A percentile compares a stretch with the other conserved stretches of the same genome.
Evolutionary conservation across 345 rosid genomes (phyloP).

Genomic region (Stellera chamaejasme): DNA sequence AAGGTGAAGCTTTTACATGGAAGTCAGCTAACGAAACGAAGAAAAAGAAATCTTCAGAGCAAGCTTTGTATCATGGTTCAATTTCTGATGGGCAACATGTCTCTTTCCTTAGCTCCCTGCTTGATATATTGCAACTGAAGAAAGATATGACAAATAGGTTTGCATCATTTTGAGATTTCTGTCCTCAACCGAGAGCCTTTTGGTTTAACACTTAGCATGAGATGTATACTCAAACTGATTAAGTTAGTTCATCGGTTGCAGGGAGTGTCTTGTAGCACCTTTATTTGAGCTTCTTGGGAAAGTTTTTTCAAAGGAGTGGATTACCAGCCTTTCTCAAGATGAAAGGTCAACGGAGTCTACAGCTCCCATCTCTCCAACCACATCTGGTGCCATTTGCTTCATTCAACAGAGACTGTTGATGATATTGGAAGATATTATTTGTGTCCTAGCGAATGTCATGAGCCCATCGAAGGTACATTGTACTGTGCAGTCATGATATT

Average conservation of each 20-base stretch:
- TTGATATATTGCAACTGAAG: conserved; percentile 71
- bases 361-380: conserved; percentile 28
- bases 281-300: conserved; percentile 66
- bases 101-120: conserved; percentile 54
- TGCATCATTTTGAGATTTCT: conserved; percentile 7
- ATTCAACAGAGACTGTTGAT: conserved; percentile 57
- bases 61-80: conserved; percentile 18
- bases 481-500: not conserved
- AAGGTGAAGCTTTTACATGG: conserved; percentile 24
- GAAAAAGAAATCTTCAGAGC: conserved; percentile 42
- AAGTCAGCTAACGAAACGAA: conserved; percentile 36
- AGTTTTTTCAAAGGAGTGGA: conserved; percentile 43
- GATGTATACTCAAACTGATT: conserved; percentile 5
- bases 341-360: conserved; percentile 32
- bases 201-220: conserved; percentile 4
- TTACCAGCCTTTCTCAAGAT: conserved; percentile 19
- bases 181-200: conserved; percentile 9
- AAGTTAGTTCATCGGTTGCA: conserved; percentile 16
- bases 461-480: conserved; percentile 42
- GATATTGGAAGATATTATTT: conserved; percentile 59
- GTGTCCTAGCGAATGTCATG: conserved; percentile 24
- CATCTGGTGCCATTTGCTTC: conserved; percentile 25
- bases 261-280: conserved; percentile 67
- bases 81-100: conserved; percentile 36
- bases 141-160: conserved; percentile 75